These are phyloP conservation scores for Escallonia herrerae DNA, from an alignment of 129 eudicot genomes.

Conservation along the genomic window DNA sequence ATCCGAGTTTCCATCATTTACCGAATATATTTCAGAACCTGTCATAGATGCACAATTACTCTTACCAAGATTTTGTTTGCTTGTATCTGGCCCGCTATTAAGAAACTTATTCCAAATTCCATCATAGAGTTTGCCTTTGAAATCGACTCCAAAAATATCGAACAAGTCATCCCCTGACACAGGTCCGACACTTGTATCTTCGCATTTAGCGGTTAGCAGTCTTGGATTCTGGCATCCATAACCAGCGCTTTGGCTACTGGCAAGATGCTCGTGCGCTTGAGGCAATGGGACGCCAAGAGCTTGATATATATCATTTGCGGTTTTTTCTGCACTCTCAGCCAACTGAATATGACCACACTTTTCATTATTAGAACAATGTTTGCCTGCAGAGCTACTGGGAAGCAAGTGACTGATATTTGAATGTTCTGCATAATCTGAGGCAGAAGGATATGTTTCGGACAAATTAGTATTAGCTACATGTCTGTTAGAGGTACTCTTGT, in stretches of 20 bases:
- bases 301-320: slow-evolving; percentile 29
- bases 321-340: slow-evolving; percentile 13
- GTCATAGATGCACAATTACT: slow-evolving; percentile 7
- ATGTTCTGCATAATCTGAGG: slow-evolving; percentile 11
- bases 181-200: slow-evolving; percentile 31
- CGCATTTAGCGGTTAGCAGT: slow-evolving; percentile 14
- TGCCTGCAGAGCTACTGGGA: neutral
- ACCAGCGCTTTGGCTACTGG: slow-evolving; percentile 2
- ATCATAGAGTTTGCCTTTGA: slow-evolving; percentile 33
- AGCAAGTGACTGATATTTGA: slow-evolving; percentile 11
- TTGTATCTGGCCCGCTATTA: slow-evolving; percentile 19
- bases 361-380: slow-evolving; percentile 23
- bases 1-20: slow-evolving; percentile 46
- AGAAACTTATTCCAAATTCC: slow-evolving; percentile 23
- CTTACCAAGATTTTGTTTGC: slow-evolving; percentile 7
- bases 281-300: slow-evolving; percentile 26
- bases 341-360: slow-evolving; percentile 7
- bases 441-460: slow-evolving; percentile 12
- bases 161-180: slow-evolving; percentile 65
- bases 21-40: slow-evolving; percentile 25
- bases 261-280: neutral
- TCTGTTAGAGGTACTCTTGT: slow-evolving; percentile 4
- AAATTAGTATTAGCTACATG: neutral
- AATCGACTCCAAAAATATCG: slow-evolving; percentile 78
- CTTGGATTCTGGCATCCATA: slow-evolving; percentile 9